phyloP scores from a whole-genome alignment of 805 yeast species.

The Barnettozyma salicaria region DNA sequence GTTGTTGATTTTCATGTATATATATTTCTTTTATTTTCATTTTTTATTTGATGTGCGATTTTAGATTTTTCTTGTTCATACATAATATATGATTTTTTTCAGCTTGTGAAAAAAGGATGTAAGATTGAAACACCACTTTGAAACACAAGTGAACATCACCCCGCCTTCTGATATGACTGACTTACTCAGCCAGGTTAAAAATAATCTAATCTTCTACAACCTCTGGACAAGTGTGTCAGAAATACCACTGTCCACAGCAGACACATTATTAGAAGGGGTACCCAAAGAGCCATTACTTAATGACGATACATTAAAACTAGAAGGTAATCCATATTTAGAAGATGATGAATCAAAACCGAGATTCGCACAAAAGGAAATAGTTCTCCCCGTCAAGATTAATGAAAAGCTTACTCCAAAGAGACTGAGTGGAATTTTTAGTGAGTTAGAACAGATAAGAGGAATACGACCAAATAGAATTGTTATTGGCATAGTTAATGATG shows the following conservation, averaged over 20 bases:
- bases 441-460: slow-evolving; percentile 13
- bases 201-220: slow-evolving; percentile 19
- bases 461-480: slow-evolving; percentile 41
- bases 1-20: too few species aligned
- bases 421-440: slow-evolving; percentile 36
- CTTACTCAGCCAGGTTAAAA: slow-evolving; percentile 14
- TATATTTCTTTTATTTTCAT: too few species aligned
- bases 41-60: too few species aligned
- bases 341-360: slow-evolving; percentile 5
- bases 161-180: slow-evolving; percentile 3
- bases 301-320: slow-evolving; percentile 8
- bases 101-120: too few species aligned
- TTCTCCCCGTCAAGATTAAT: slow-evolving; percentile 32
- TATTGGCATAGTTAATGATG: slow-evolving; percentile 52
- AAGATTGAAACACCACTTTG: too few species aligned
- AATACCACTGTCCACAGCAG: slow-evolving; percentile 8
- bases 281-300: slow-evolving; percentile 22
- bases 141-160: too few species aligned
- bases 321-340: not conserved
- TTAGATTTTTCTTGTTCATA: too few species aligned
- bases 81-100: not conserved
- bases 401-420: slow-evolving; percentile 32
- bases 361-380: slow-evolving; percentile 14
- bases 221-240: slow-evolving; percentile 22
- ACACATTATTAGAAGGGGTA: slow-evolving; percentile 13